Evolutionary conservation across 2,329 filamentous ascomycete species (phyloP), one percentile per base, ranked within the genome.

Genomic region (Fusarium proliferatum): DNA sequence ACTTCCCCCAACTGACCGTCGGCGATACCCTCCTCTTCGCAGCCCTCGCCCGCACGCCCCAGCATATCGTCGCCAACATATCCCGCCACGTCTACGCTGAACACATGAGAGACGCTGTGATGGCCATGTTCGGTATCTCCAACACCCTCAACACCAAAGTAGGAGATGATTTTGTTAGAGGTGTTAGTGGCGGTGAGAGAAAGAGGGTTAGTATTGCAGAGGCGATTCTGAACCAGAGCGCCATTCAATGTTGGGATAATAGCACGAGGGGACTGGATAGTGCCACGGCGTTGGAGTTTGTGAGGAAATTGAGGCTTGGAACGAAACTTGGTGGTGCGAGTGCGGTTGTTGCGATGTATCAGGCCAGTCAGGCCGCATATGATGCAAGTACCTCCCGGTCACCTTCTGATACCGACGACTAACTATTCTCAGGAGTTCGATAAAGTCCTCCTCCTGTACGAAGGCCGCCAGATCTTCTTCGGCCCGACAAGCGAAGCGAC

Each of bases 21-120:
- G 92, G 92, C 58, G 91, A 95, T 74, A 95, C 93, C 0, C 85
- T 95, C 12, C 90, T 88, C 56, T 95, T 95, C 70, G 93, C 93
- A 12, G 92, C 93, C 10, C 85, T 88, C 33, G 91, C 92, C 5
- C 86, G 91, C 57, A 88, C 90, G 21, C 91, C 91, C 1, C 86
- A 88, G 21, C 77, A 86, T 21, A 84, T 85, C 8, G 89, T 90
- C 39, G 84, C 91, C 17, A 83, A 84, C 64, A 84, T 42, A 41
- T 70, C 60, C 3, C 64, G 84, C 68, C 77, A 82, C n/a, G 81
- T 84, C 11, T 92, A 88, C 72, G 86, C 89, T 9, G 83, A 86
- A 64, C 89, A 92, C 71, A 82, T 92, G 76, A 86, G 90, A 33
- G 90, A 93, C 76, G 90, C 92, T n/a, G 87, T 91, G 69, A 92